Base-by-base conservation (phyloP, 441 rosid species). In the Gossypium trilobum region DNA sequence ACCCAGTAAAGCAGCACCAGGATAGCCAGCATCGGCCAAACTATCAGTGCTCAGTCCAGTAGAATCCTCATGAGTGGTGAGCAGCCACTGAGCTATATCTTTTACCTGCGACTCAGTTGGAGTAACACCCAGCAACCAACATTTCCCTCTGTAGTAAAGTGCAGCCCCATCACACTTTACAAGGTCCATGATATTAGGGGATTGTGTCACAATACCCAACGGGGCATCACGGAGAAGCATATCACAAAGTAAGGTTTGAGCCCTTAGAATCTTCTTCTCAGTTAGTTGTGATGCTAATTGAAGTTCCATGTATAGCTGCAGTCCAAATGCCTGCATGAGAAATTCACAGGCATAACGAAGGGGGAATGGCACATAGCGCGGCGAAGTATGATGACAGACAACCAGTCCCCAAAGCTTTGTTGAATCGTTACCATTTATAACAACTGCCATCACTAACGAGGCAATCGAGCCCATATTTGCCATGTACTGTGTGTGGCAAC, bases 101-200 rank as follows among this genome's bases (percentile, higher is more conserved):
- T 82, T 82, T 33, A 92, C 84, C 81, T 86, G 96, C 33, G 81
- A 70, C 74, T 90, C 95, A 19, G 78, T 84, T 6, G 95, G 97
- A 74, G 97, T 89, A 65, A 90, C 81, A 63, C 96, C 96, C 9
- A 85, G 78, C 75, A 86, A 63, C 94, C 94, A 88, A 67, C 88
- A 88, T 31, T 66, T 84, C 67, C 83, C 88, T 9, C 78, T 80
- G 74, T 85, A 90, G 39, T 68, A 85, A 27, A 92, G 68, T 17
- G 96, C 96, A 4, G 97, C 96, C 52, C 97, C 97, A 52, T 92
- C 94, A 73, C 97, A 92, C 71, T 89, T 92, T 33, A 90, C 92
- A 66, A 92, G 90, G 78, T 92, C 96, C 90, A 85, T 90, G 8
- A 92, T 77, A 64, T 85, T 86, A 2, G 97, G 97, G 50, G 94